These are phyloP conservation scores for Hypoxylon intermedium DNA, from an alignment of 495 filamentous ascomycete genomes.

Conservation along the genomic window DNA sequence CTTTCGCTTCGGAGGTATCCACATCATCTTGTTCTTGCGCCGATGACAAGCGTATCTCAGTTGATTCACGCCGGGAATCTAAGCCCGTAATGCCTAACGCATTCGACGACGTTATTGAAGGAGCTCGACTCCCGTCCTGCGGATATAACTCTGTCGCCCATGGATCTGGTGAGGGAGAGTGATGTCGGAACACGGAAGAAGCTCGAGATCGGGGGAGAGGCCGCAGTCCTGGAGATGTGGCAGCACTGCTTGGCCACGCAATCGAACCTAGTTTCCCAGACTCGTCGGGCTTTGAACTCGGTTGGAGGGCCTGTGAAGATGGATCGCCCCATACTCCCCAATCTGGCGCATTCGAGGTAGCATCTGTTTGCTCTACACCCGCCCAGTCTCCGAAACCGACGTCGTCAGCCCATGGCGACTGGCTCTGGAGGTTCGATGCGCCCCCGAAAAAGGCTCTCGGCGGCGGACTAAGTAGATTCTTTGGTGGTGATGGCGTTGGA, in stretches of 20 bases:
- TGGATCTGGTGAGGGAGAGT: conserved; percentile 61
- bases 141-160: conserved; percentile 51
- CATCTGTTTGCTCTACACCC: conserved; percentile 34
- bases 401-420: conserved; percentile 58
- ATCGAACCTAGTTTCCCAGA: conserved; percentile 46
- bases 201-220: conserved; percentile 43
- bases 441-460: conserved; percentile 54
- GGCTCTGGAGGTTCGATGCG: conserved; percentile 38
- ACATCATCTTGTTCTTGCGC: conserved; percentile 2
- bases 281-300: conserved; percentile 40
- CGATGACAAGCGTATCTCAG: not conserved
- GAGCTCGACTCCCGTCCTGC: conserved; percentile 7
- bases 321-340: conserved; percentile 51
- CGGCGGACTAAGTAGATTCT: conserved; percentile 52
- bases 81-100: not conserved
- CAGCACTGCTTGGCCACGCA: conserved; percentile 49
- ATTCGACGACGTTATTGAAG: conserved; percentile 4
- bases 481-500: conserved; percentile 42
- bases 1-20: not conserved
- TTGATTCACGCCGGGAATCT: not conserved
- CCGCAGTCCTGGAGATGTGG: conserved; percentile 40
- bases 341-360: conserved; percentile 34
- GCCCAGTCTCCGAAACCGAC: conserved; percentile 53
- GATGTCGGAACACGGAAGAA: conserved; percentile 49
- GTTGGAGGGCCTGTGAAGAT: conserved; percentile 42